Evolutionary conservation across 1,284 basidiomycete genomes (phyloP), one percentile per base, ranked within the genome.

Genomic region (Peniophora sp.): DNA sequence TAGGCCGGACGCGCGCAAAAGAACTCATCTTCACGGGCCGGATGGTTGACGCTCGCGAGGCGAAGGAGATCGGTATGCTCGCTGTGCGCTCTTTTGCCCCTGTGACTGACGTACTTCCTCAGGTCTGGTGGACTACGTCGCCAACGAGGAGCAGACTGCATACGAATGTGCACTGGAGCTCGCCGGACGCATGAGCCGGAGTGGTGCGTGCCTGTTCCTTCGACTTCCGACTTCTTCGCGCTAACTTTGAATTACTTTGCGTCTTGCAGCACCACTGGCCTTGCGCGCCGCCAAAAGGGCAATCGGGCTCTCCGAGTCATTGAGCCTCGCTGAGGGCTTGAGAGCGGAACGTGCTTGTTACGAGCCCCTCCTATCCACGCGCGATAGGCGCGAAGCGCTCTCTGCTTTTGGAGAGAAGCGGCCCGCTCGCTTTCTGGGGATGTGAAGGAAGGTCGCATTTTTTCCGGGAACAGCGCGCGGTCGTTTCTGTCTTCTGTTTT

Each of bases 371-470:
- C 69, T 97, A 12, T 74, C 75, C 38, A 88, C 78, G 14, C 76
- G 84, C 57, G 94, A 97, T 64, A 79, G 94, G 11, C 61, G 80
- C 5, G 94, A 97, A 68, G 95, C 93, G 12, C 72, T 97, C 27
- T 71, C 81, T 52, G 94, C 94, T 2, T 97, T 97, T 70, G 85
- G 80, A 56, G 90, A 93, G 70, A 97, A 97, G 69, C 76, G 94
- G 27, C 27, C 27, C 27, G 27, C 27, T 5, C 27, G 27, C 6
- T 32, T 32, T 12, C 6, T 32, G 5, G 27, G 27, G 27, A 32
- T 32, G 27, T 32, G 27, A 32, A 12, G 27, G n/a, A 12, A 32
- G 27, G 12, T 32, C 27, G 27, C 6, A 12, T 32, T 12, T 32
- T 5, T 32, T 5, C 12, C 5, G 27, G 27, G 27, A 6, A 32